Base-by-base conservation (phyloP, 768 basidiomycete species). In the Podaxis sp. region DNA sequence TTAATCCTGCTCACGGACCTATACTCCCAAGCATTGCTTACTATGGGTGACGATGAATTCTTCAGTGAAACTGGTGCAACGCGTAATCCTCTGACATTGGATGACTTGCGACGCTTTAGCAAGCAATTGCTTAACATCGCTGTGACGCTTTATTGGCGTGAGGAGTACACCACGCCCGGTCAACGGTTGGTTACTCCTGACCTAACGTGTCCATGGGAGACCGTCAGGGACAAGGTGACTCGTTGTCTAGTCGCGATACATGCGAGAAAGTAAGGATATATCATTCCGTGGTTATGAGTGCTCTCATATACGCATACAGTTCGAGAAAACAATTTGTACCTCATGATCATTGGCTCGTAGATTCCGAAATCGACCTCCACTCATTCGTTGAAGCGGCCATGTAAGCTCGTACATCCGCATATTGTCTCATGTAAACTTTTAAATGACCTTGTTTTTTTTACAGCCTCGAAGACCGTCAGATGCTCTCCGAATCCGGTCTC, bases 11-110 rank as follows among this genome's bases (percentile, higher is more conserved):
- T 96, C 7, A 81, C 85, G 1, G 89, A 96, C 55, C 73, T 97
- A 11, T 96, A 97, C 73, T 82, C 86, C 2, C 91, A 96, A 63
- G 84, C 88, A 1, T 82, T 98, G 36, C 79, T 94, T 36, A 94
- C 94, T 0, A 92, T 98, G 83, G 93, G 93, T 1, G 97, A 99
- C 68, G 96, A 98, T 74, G 97, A 98, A 72, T 98, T 98, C 77
- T 97, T 97, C 71, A 84, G 70, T 17, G 57, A 67, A 11, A 58
- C 74, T 3, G 56, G 68, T 15, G 69, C 76, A 4, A 71, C 79
- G n/a, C 77, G 87, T 19, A 96, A 95, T 65, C 91, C 95, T 0
- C 81, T 98, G 1, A 79, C 81, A 0, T 72, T 96, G 7, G 93
- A 96, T 67, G 97, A 98, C 66, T 80, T 98, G 22, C 75, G 80